Evolutionary conservation across 345 rosid species (phyloP), one percentile per base, ranked within the genome.

Genomic region (Acer campestre): DNA sequence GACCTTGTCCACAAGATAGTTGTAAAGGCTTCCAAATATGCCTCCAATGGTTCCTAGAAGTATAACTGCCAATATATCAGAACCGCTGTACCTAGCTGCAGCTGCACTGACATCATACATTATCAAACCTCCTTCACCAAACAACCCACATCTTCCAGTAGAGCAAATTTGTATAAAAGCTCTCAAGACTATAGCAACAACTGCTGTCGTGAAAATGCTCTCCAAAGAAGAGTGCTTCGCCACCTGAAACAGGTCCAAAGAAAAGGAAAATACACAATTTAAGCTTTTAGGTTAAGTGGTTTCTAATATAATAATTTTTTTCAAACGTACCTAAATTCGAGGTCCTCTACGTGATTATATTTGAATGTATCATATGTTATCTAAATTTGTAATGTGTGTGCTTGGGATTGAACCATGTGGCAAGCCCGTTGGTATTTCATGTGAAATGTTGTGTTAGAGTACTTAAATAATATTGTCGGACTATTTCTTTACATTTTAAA

Each of bases 201-300:
- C 86, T 40, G 95, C 95, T 61, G 95, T 91, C 46, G 93, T 91
- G 82, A 91, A 78, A 91, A 91, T 5, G 91, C 86, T 80, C 93
- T 86, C 95, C 95, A 89, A 4, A 91, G 93, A 80, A 91, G 93
- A 74, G 95, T 87, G 80, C 95, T 91, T 75, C 93, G 86, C 95
- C 95, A 91, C 90, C 90, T 85, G 81, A 63, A 68, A 69, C 44
- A 69, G 25, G 58, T 17, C 56, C 66, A 64, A 42, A 69, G 3
- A n/a, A 46, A 49, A 61, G 73, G 20, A 0, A 80, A 14, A 56
- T 3, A 11, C 53, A 78, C 40, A 40, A 23, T 16, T 14, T 25
- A 25, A 14, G 17, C 18, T 55, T 14, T 18, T 55, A 3, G 16
- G 17, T 55, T 55, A 7, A 55, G 20, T 55, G 59, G 16, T 55